Conservation (phyloP, 2,329 filamentous ascomycete species). For the Thielaviopsis populi region DNA sequence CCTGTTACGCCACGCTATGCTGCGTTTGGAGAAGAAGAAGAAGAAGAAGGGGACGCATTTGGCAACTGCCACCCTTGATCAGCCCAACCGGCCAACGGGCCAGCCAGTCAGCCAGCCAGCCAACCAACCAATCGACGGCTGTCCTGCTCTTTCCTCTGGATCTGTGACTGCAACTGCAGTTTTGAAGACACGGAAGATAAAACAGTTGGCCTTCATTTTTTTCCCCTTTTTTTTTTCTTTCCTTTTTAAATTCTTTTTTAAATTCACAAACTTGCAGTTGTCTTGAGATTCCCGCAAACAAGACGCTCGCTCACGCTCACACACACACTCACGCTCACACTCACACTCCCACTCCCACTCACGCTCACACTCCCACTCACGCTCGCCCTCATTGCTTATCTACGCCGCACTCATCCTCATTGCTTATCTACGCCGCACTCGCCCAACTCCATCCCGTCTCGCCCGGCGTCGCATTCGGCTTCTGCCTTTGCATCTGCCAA, state of each 20-base stretch:
- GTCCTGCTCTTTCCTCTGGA: not conserved
- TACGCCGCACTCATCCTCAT: not conserved
- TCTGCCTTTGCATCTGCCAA: not conserved
- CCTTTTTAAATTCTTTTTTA: too few relatives aligned
- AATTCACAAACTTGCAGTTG: too few relatives aligned
- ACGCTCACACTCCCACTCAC: not conserved
- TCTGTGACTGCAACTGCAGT: not conserved
- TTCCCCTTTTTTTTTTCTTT: not conserved
- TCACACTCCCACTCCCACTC: not conserved
- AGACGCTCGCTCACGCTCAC: too few relatives aligned
- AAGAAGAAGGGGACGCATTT: not conserved
- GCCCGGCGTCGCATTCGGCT: not conserved
- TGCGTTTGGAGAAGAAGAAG: not conserved
- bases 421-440: not conserved
- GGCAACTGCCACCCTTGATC: not conserved
- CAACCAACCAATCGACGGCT: not conserved
- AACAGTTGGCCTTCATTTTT: not conserved
- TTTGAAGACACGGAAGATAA: not conserved
- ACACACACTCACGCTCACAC: too few relatives aligned
- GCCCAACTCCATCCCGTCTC: not conserved
- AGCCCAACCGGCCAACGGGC: not conserved
- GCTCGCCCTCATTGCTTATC: not conserved
- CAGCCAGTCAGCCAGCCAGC: not conserved
- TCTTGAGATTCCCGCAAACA: too few relatives aligned
- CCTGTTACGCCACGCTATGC: not conserved